A percentile compares a stretch with the other conserved stretches of the same genome.
Conservation (phyloP, 1,284 basidiomycete species). For the Earliella scabrosa region DNA sequence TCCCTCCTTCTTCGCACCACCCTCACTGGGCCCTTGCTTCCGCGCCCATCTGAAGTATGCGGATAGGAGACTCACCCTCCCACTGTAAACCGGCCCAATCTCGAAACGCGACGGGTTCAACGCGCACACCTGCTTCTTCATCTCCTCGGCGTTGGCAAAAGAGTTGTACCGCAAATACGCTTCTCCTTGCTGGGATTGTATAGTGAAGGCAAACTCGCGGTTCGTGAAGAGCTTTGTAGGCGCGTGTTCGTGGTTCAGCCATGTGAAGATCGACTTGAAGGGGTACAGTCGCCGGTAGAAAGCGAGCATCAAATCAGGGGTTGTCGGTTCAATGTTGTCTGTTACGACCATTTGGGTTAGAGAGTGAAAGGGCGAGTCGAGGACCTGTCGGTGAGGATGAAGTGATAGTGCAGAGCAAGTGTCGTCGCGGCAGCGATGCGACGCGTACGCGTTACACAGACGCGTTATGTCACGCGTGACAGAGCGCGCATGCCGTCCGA, state of each 20-base stretch:
- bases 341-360: conserved; percentile 5
- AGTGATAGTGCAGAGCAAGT: no score
- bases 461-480: conserved; percentile 2
- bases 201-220: conserved; percentile 97
- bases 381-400: neutral
- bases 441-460: neutral
- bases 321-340: conserved; percentile 24
- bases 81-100: conserved; percentile 94
- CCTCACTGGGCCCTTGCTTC: no score
- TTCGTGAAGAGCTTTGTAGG: conserved; percentile 83
- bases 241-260: conserved; percentile 92
- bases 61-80: conserved; percentile 61
- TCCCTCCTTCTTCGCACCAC: neutral
- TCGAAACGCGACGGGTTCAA: conserved; percentile 94
- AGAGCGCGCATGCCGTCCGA: neutral
- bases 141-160: conserved; percentile 83
- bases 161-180: conserved; percentile 96
- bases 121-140: conserved; percentile 88
- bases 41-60: no score
- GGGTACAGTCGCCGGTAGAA: conserved; percentile 95
- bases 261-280: conserved; percentile 91
- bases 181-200: conserved; percentile 88
- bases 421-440: neutral
- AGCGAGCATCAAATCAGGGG: conserved; percentile 67
- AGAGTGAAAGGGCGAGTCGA: neutral